phyloP scores from a whole-genome alignment of 192 early-diverging fungal genomes.

The Backusella parvicylindrica region DNA sequence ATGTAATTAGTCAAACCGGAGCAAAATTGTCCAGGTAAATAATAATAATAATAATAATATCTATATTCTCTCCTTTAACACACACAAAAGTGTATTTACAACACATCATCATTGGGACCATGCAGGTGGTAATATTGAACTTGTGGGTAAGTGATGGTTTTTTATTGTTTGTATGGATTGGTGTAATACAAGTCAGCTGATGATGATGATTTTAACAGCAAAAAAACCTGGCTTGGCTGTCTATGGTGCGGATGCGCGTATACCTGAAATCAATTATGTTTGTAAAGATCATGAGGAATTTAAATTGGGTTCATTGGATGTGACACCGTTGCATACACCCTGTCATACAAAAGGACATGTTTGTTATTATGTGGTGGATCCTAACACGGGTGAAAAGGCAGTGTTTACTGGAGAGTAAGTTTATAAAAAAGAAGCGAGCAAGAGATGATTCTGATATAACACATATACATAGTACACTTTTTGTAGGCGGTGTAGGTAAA shows the following conservation, averaged over 20 bases:
- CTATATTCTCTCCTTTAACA: too few species aligned
- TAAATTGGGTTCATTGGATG: constrained; percentile 65
- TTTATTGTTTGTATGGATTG: background rate
- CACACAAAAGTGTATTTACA: constrained; percentile 47
- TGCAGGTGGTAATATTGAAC: constrained; percentile 69
- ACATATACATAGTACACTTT: constrained; percentile 36
- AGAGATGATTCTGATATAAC: background rate
- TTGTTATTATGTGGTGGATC: constrained; percentile 75
- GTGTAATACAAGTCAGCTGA: constrained; percentile 12
- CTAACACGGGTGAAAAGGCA: constrained; percentile 50
- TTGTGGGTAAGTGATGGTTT: constrained; percentile 39
- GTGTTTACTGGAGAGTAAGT: constrained; percentile 81
- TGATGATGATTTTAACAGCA: constrained; percentile 16
- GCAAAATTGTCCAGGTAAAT: constrained; percentile 50
- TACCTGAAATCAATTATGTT: constrained; percentile 74
- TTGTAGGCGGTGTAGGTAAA: constrained; percentile 52
- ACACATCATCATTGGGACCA: constrained; percentile 96
- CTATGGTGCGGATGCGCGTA: constrained; percentile 86
- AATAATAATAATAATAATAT: background rate
- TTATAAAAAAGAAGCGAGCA: background rate
- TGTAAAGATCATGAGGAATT: constrained; percentile 75
- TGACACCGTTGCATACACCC: constrained; percentile 73
- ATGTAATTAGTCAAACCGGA: constrained; percentile 48
- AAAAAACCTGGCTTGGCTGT: constrained; percentile 61
- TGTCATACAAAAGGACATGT: constrained; percentile 92